These are phyloP conservation scores for Ogataea ramenticola DNA, from an alignment of 805 yeast genomes.

Conservation along the genomic window DNA sequence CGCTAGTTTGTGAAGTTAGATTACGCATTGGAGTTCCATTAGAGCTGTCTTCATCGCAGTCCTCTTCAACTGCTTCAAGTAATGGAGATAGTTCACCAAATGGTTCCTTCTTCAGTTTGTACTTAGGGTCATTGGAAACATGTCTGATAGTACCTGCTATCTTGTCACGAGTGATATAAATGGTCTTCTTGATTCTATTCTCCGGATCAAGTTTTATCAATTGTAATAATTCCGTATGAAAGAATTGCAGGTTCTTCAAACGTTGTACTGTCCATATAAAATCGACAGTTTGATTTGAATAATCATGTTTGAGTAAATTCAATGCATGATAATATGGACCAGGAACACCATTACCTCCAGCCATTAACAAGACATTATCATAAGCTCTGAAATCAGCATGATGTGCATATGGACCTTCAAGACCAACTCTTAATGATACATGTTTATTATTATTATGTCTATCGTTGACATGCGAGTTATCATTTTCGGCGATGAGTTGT, in stretches of 20 bases:
- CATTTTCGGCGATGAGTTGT: constrained; percentile 19
- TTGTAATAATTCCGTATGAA: constrained; percentile 30
- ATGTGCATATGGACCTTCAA: constrained; percentile 55
- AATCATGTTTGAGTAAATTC: constrained; percentile 3
- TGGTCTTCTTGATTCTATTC: constrained; percentile 9
- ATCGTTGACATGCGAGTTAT: too few relatives aligned
- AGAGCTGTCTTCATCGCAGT: too few relatives aligned
- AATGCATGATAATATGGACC: constrained; percentile 42
- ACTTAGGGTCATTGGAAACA: too few relatives aligned
- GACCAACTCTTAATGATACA: constrained; percentile 25
- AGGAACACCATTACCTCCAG: constrained; percentile 57
- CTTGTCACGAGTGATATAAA: constrained; percentile 16
- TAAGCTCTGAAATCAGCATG: constrained; percentile 31
- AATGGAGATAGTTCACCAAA: too few relatives aligned
- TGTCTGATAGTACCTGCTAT: too few relatives aligned
- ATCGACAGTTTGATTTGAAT: constrained; percentile 10
- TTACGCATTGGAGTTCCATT: too few relatives aligned
- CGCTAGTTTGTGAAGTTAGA: too few relatives aligned
- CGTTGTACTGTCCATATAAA: constrained; percentile 43
- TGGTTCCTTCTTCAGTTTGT: too few relatives aligned
- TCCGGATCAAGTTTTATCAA: constrained; percentile 10
- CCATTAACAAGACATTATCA: constrained; percentile 36
- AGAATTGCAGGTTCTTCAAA: constrained; percentile 34
- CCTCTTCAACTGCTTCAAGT: too few relatives aligned
- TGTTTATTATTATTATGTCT: too few relatives aligned